These are phyloP conservation scores for Hymenotorrendiella dingleyae DNA, from an alignment of 2,329 filamentous ascomycete species.

Conservation along the genomic window DNA sequence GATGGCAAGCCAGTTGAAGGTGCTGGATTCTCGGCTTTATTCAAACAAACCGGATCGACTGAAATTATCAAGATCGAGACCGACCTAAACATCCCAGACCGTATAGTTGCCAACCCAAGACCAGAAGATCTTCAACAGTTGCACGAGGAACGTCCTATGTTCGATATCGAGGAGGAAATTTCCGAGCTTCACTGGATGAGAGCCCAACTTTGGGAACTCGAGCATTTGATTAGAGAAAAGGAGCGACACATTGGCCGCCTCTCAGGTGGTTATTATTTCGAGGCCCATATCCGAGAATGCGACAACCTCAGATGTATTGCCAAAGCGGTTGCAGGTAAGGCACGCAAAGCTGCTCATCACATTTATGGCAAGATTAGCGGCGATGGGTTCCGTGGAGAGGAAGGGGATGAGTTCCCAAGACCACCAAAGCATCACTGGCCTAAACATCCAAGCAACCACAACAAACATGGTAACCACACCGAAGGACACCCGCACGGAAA, in stretches of 20 bases:
- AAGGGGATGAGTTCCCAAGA: conserved; percentile 5
- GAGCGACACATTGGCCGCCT: conserved; percentile 30
- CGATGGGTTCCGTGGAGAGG: conserved; percentile 14
- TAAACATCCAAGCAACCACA: conserved; percentile 8
- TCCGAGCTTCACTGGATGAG: conserved; percentile 40
- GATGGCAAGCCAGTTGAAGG: conserved; percentile 37
- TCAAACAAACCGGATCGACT: conserved; percentile 39
- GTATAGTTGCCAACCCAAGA: conserved; percentile 17
- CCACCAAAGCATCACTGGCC: conserved; percentile 18
- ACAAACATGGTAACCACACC: conserved; percentile 23
- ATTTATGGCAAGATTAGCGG: conserved; percentile 29
- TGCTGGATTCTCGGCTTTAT: conserved; percentile 38
- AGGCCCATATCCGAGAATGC: conserved; percentile 32
- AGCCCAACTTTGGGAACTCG: conserved; percentile 36
- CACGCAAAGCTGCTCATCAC: conserved; percentile 33
- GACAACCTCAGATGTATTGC: conserved; percentile 40
- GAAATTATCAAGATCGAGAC: conserved; percentile 39
- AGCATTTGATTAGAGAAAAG: conserved; percentile 38
- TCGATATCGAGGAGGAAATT: conserved; percentile 37
- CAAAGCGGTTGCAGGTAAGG: conserved; percentile 34
- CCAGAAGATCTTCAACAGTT: conserved; percentile 15
- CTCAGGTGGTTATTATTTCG: conserved; percentile 33
- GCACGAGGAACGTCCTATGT: conserved; percentile 8
- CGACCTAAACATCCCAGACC: conserved; percentile 31
- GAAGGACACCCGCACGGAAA: conserved; percentile 21